Evolutionary conservation across 148 eudicot species (phyloP).

Genomic region (Rhododendron vialii): DNA sequence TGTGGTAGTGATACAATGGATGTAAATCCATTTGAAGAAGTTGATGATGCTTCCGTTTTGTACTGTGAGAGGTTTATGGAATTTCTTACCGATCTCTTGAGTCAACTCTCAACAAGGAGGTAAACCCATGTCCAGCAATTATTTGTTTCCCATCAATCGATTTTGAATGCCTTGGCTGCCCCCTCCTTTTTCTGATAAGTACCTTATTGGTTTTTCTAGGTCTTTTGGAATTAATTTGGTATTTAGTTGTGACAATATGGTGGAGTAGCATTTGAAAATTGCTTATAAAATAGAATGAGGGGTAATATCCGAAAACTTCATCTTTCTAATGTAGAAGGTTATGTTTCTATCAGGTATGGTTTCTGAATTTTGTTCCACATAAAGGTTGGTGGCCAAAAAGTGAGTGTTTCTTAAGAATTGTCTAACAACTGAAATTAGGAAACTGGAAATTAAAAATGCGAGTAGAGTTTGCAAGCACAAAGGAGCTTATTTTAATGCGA

Average conservation of each 20-base stretch:
- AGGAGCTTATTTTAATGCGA: background rate
- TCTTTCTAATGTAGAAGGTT: background rate
- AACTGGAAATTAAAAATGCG: background rate
- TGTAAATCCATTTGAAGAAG: constrained; percentile 41
- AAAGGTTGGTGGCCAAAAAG: background rate
- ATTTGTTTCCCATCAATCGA: background rate
- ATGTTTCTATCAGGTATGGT: background rate
- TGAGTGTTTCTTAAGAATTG: background rate
- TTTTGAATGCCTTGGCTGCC: background rate
- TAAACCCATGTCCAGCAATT: constrained; percentile 16
- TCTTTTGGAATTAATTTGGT: background rate
- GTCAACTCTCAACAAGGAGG: constrained; percentile 97
- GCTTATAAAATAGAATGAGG: background rate
- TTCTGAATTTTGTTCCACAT: background rate
- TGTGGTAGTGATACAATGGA: constrained; percentile 22
- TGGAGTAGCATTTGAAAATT: background rate
- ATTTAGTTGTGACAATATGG: background rate
- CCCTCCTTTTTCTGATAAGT: background rate
- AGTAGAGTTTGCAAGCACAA: background rate
- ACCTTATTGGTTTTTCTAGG: background rate
- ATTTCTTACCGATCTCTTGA: constrained; percentile 90
- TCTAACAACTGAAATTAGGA: background rate
- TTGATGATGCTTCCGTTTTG: constrained; percentile 68
- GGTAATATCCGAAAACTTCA: background rate
- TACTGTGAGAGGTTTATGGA: constrained; percentile 98